Conservation (phyloP, 306 rosid species). For the Ammopiptanthus mongolicus region DNA sequence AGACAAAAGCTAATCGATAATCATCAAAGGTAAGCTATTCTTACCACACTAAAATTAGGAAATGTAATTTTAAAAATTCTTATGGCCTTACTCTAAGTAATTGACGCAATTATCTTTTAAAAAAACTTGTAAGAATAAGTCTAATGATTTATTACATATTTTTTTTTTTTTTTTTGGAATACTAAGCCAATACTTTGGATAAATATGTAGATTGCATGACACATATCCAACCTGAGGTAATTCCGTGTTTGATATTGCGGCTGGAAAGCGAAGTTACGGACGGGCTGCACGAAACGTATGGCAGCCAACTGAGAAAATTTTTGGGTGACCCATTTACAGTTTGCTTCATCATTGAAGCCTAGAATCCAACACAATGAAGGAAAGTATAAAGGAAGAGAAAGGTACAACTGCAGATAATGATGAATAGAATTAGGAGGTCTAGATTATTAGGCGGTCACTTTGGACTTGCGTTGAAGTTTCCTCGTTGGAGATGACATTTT, state of each 20-base stretch:
- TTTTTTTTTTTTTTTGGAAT: too few relatives aligned
- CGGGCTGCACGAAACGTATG: not conserved
- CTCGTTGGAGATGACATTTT: too few relatives aligned
- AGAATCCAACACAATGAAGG: not conserved
- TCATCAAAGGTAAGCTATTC: not conserved
- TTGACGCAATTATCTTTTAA: too few relatives aligned
- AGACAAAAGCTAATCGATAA: not conserved
- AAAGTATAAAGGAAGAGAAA: not conserved
- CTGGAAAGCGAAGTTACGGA: not conserved
- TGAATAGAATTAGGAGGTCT: too few relatives aligned
- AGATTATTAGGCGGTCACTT: too few relatives aligned
- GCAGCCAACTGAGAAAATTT: not conserved
- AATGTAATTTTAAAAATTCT: not conserved
- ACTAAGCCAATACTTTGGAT: not conserved
- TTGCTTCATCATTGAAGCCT: not conserved
- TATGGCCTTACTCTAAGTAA: too few relatives aligned
- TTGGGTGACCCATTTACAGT: not conserved
- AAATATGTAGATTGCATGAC: not conserved
- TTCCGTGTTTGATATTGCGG: slow-evolving; percentile 9
- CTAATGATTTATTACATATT: too few relatives aligned
- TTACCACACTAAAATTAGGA: not conserved
- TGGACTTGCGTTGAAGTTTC: too few relatives aligned
- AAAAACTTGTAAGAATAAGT: too few relatives aligned
- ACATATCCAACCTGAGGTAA: not conserved
- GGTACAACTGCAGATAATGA: not conserved